Evolutionary conservation across 441 rosid genomes (phyloP).

Genomic region (Mallotus japonicus): DNA sequence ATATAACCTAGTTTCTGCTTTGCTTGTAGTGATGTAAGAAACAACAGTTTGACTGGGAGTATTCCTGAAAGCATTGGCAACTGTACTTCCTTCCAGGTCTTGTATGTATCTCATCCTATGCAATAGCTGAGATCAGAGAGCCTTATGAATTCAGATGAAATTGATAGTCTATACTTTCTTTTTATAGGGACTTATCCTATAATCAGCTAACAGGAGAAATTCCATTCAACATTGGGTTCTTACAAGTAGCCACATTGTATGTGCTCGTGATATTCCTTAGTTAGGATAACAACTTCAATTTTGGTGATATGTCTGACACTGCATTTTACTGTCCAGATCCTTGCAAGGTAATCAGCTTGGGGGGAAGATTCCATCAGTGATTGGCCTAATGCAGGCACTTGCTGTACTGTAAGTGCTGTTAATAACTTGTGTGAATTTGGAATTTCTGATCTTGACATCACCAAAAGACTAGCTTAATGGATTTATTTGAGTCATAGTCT

Average conservation of each 20-base stretch:
- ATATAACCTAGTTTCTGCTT: conserved; percentile 10
- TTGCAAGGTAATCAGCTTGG: conserved; percentile 84
- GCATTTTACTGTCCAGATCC: conserved; percentile 46
- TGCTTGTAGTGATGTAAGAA: conserved; percentile 69
- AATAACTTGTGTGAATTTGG: not conserved
- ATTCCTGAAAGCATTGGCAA: conserved; percentile 87
- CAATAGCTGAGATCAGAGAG: not conserved
- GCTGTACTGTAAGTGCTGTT: conserved; percentile 79
- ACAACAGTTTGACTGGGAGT: conserved; percentile 89
- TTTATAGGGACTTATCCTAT: conserved; percentile 86
- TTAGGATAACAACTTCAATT: conserved; percentile 3
- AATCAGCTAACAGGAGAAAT: conserved; percentile 83
- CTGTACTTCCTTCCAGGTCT: conserved; percentile 95
- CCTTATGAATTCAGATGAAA: not conserved
- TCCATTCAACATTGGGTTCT: conserved; percentile 92
- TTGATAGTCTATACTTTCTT: conserved; percentile 8
- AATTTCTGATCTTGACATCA: not conserved
- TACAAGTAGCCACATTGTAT: conserved; percentile 95
- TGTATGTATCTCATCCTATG: conserved; percentile 55
- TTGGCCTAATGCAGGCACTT: conserved; percentile 98
- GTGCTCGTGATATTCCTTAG: conserved; percentile 23
- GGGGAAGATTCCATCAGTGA: conserved; percentile 82
- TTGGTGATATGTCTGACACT: conserved; percentile 2
- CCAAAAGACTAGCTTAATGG: not conserved
- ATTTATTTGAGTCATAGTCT: not conserved